Conservation (phyloP, 2,329 filamentous ascomycete species). For the Fusarium sororula region DNA sequence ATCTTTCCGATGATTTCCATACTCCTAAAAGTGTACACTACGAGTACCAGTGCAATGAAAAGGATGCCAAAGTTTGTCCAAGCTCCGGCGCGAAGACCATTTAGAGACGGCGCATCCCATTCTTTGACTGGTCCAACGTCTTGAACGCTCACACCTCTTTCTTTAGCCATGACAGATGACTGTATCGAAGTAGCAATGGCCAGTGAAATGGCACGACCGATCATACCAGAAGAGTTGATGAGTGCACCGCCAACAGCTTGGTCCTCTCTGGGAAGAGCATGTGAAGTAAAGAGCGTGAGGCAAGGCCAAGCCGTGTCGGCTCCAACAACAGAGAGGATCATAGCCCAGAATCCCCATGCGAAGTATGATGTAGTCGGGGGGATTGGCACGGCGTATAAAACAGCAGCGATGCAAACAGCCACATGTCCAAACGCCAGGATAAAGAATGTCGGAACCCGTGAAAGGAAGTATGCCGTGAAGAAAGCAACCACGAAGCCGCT, state of each 20-base stretch:
- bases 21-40: constrained; percentile 59
- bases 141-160: constrained; percentile 55
- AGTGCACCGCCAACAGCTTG: constrained; percentile 75
- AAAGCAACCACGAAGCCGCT: constrained; percentile 66
- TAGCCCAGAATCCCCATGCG: constrained; percentile 72
- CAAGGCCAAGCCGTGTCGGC: constrained; percentile 74
- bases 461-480: constrained; percentile 64
- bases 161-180: constrained; percentile 65
- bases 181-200: constrained; percentile 73
- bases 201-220: constrained; percentile 72
- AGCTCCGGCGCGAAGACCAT: constrained; percentile 58
- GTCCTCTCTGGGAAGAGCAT: constrained; percentile 68
- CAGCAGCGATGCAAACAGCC: constrained; percentile 61
- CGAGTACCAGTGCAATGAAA: constrained; percentile 53
- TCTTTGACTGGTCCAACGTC: constrained; percentile 52
- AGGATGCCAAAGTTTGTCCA: constrained; percentile 64
- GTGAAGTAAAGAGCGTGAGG: constrained; percentile 72
- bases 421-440: constrained; percentile 67
- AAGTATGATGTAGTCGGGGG: constrained; percentile 70
- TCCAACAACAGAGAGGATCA: constrained; percentile 71
- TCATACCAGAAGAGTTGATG: constrained; percentile 72
- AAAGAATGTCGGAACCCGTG: constrained; percentile 65
- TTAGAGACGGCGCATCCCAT: constrained; percentile 58
- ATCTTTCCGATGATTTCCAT: constrained; percentile 62
- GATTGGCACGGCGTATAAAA: constrained; percentile 73